phyloP scores from a whole-genome alignment of 805 yeast genomes.

The Starmerella cellae region DNA sequence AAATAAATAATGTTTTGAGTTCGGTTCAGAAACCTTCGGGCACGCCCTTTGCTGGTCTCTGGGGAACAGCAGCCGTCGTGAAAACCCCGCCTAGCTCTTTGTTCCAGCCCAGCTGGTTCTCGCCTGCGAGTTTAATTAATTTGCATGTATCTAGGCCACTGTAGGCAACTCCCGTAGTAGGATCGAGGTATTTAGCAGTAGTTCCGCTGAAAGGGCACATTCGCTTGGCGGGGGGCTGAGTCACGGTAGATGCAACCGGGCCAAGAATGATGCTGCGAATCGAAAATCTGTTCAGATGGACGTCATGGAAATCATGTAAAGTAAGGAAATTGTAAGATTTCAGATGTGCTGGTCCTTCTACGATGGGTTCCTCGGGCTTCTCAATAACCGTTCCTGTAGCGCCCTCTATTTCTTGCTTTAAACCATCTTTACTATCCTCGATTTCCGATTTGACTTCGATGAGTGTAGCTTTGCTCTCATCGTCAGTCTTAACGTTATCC shows the following conservation, averaged over 20 bases:
- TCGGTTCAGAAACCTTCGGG: conserved; percentile 55
- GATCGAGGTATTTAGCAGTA: conserved; percentile 76
- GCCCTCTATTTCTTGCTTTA: background rate
- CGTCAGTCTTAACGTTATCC: background rate
- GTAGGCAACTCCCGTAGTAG: conserved; percentile 77
- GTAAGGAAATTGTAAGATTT: conserved; percentile 32
- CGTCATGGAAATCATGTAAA: conserved; percentile 36
- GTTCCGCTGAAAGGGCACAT: conserved; percentile 63
- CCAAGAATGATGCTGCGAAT: conserved; percentile 44
- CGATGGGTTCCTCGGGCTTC: background rate
- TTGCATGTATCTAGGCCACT: conserved; percentile 69
- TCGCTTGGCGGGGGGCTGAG: conserved; percentile 36
- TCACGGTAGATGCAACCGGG: conserved; percentile 28
- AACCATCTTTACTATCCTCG: background rate
- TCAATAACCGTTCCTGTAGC: background rate
- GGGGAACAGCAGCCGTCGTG: conserved; percentile 27
- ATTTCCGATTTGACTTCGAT: background rate
- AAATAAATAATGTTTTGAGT: too few relatives aligned
- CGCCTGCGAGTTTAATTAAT: conserved; percentile 39
- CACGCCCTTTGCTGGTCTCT: conserved; percentile 42
- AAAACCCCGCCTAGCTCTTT: conserved; percentile 35
- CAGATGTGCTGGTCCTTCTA: conserved; percentile 15
- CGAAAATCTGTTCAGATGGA: conserved; percentile 16
- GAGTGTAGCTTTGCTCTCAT: background rate
- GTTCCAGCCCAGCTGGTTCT: conserved; percentile 42